Evolutionary conservation across 1,139 yeast species (phyloP), one percentile per base, ranked within the genome.

Genomic region (Sugiyamaella sp.): DNA sequence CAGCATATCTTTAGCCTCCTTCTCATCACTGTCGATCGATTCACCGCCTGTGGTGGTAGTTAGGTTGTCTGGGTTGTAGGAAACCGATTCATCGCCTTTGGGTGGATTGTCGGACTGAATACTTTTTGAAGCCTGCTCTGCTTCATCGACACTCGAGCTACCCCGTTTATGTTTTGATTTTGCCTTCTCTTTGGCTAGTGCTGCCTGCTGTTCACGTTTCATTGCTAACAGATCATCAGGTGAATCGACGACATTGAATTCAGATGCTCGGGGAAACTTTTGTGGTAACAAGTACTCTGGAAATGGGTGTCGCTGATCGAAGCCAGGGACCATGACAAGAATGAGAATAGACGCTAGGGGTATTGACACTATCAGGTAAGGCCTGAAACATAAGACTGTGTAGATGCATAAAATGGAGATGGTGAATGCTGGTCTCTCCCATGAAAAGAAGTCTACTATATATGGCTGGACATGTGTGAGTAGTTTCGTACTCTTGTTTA

Each of bases 291-390:
- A 39, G 17, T 56, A 48, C 9, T 42, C 47, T 1, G 62, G 59
- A 24, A 58, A 39, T 6, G 66, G 96, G 66, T 89, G 96, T 52
- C 89, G 75, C 51, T 79, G 75, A 19, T 81, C 73, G 64, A 84
- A 90, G 1, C 88, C 89, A 0, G 95, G 93, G 1, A 86, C 74
- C 72, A 89, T 75, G 1, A 86, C 72, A 0, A 84, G 85, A 57
- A 79, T 74, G 37, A 86, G 66, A 3, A 88, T 55, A 49, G 75
- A 78, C 1, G 85, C 58, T 37, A 87, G 65, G 0, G 97, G 97
- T 41, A 84, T 73, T 0, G 84, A 78, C 37, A 85, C 69, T 5
- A 89, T 74, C 49, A 87, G 71, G 65, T 84, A 84, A 0, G 97
- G 97, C 73, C 87, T 80, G 43, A 86, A 69, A 63, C 76, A 73